Base-by-base conservation (phyloP, 225 moss, liverwort and hornwort genomes). In the Rhytidiadelphus loreus region DNA sequence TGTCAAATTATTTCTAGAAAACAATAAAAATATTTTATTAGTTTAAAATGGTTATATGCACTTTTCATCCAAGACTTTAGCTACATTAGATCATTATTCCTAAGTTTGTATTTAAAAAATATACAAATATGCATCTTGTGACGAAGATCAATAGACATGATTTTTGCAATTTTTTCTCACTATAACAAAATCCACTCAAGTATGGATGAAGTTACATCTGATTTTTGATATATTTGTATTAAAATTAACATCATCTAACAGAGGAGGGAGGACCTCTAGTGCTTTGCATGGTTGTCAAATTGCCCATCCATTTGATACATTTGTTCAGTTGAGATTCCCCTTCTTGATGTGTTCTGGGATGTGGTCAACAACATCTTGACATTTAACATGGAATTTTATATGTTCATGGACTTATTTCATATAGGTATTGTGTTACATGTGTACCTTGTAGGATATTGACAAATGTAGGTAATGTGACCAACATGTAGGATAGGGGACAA, bases 301-400 rank as follows among this genome's bases (percentile, higher is more conserved):
- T 0, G 8, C 22, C 0, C 5, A 2, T n/a, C 11, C 11, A 6
- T 66, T 1, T 8, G 9, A 33, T 33, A 18, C 1, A 0, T 18
- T 18, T 64, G 21, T 66, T n/a, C 0, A 3, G 12, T n/a, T 22
- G 22, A 22, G 4, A 4, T 22, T n/a, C 12, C 0, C 0, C 13
- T 7, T 13, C n/a, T 4, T 6, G 9, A 37, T 21, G n/a, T n/a
- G n/a, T n/a, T n/a, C n/a, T n/a, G n/a, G n/a, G n/a, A n/a, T n/a
- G 21, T 37, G 3, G 65, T 35, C 12, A 39, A 39, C 39, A 39
- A 39, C 7, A 68, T 68, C 4, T 23, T 69, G 8, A 39, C 4
- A 69, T 69, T 69, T 69, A 39, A 23, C 4, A 24, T 0, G 0
- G 0, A 13, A 39, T 69, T 37, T 2, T 7, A 69, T 39, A 24